Base-by-base conservation (phyloP, 768 basidiomycete genomes). In the Suillus decipiens region DNA sequence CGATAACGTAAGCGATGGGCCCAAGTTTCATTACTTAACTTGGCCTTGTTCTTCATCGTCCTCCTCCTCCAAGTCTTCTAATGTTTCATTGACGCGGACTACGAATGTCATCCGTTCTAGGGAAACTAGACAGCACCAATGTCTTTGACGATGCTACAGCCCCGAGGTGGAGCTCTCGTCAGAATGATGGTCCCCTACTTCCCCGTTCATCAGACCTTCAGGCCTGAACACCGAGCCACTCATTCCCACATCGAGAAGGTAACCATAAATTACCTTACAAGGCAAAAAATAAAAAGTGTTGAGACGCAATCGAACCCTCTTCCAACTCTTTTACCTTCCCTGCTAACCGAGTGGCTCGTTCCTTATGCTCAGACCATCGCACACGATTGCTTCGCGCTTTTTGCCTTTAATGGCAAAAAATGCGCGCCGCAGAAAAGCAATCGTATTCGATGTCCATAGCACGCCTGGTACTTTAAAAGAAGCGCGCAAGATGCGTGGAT, bases 401-500 rank as follows among this genome's bases (percentile, higher is more conserved):
- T 48, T 48, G 24, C 47, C 24, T 48, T 48, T 24, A 24, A 48
- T 15, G 47, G 47, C 47, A 48, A 6, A 6, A 48, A 48, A 48
- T 6, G 22, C 24, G 14, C 47, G 47, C 47, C 47, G 14, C 47
- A 24, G 47, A 24, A 47, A 48, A 48, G 24, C 24, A 48, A 24
- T 48, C 24, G 22, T 24, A 24, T 24, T 48, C 47, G 47, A 48
- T 48, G 47, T 48, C 47, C 47, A 48, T 48, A 48, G 47, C 47
- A 22, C 14, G 14, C 47, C 12, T 24, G 47, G 47, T 24, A 24
- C 47, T 48, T 48, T 48, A 48, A 48, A 48, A 24, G 47, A 48
- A 8, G 22, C 24, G 22, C 22, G 47, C 47, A 24, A 24, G 47
- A 24, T 24, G 47, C 8, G 11, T 48, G 2, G 47, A 48, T 24